A percentile compares a stretch with the other conserved stretches of the same genome.
Evolutionary conservation across 495 filamentous ascomycete genomes (phyloP).

Genomic region (Entonaema liquescens): DNA sequence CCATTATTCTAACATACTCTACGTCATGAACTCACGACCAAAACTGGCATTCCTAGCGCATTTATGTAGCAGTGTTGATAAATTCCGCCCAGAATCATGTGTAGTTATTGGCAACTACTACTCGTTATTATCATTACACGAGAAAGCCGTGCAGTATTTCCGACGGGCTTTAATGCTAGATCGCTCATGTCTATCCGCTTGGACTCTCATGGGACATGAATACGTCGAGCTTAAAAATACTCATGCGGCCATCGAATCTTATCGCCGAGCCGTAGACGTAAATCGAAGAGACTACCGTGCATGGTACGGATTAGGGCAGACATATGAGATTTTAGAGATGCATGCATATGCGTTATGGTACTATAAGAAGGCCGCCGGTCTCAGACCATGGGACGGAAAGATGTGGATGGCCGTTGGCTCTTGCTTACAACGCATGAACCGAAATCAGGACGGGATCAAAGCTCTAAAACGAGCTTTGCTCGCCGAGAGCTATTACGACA

Average conservation of each 20-base stretch:
- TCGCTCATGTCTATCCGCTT: slow-evolving; percentile 88
- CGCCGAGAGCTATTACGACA: slow-evolving; percentile 81
- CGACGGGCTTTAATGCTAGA: slow-evolving; percentile 95
- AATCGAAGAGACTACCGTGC: slow-evolving; percentile 97
- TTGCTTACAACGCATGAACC: slow-evolving; percentile 87
- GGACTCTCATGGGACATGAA: slow-evolving; percentile 99
- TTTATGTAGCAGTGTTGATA: slow-evolving; percentile 86
- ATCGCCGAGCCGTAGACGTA: slow-evolving; percentile 93
- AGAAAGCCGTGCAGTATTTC: slow-evolving; percentile 98
- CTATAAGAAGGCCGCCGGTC: slow-evolving; percentile 91
- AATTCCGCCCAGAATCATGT: slow-evolving; percentile 96
- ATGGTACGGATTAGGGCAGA: slow-evolving; percentile 97
- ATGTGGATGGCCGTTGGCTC: slow-evolving; percentile 98
- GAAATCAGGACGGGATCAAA: slow-evolving; percentile 86
- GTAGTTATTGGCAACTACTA: slow-evolving; percentile 99
- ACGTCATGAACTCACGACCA: slow-evolving; percentile 85
- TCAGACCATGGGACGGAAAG: slow-evolving; percentile 91
- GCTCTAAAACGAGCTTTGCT: slow-evolving; percentile 91
- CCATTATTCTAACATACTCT: slow-evolving; percentile 96
- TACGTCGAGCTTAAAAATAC: slow-evolving; percentile 99
- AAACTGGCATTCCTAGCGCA: slow-evolving; percentile 93
- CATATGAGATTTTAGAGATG: slow-evolving; percentile 98
- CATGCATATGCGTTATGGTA: slow-evolving; percentile 96
- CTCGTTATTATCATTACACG: slow-evolving; percentile 88
- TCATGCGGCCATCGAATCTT: slow-evolving; percentile 96